Conservation (phyloP, 768 basidiomycete genomes). For the Amanita rubescens region DNA sequence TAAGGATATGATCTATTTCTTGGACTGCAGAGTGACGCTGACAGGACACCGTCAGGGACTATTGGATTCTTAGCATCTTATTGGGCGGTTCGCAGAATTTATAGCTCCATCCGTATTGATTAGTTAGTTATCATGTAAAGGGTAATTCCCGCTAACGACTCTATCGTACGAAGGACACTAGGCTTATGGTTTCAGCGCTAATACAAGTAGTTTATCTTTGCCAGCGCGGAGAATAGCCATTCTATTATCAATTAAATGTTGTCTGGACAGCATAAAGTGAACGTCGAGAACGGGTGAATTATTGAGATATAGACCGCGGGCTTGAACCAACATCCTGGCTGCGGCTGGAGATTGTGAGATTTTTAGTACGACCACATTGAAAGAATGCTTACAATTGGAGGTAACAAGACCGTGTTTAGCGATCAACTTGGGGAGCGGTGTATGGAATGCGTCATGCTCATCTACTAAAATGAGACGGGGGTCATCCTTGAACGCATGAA, state of each 20-base stretch:
- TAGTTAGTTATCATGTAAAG: conserved; percentile 16
- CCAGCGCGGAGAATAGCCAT: conserved; percentile 67
- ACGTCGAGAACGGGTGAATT: conserved; percentile 47
- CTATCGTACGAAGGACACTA: neutral
- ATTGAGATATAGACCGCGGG: conserved; percentile 72
- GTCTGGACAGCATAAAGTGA: conserved; percentile 30
- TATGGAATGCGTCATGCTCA: conserved; percentile 42
- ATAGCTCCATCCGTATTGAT: conserved; percentile 78
- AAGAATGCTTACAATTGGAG: conserved; percentile 51
- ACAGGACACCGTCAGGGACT: conserved; percentile 46
- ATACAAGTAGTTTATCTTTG: conserved; percentile 59
- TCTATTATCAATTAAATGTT: conserved; percentile 51
- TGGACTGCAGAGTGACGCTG: neutral
- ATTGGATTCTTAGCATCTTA: conserved; percentile 90
- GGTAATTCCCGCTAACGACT: neutral
- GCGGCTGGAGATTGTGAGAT: conserved; percentile 37
- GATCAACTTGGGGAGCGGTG: conserved; percentile 54
- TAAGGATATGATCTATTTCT: conserved; percentile 21
- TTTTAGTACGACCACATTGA: neutral
- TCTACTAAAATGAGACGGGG: conserved; percentile 51
- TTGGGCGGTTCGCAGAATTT: conserved; percentile 83
- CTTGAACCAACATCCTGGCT: conserved; percentile 51
- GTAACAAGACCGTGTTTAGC: conserved; percentile 47
- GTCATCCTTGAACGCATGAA: conserved; percentile 57
- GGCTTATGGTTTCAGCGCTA: conserved; percentile 24